phyloP scores from a whole-genome alignment of 2,329 filamentous ascomycete genomes.

The Aspergillus amoenus region DNA sequence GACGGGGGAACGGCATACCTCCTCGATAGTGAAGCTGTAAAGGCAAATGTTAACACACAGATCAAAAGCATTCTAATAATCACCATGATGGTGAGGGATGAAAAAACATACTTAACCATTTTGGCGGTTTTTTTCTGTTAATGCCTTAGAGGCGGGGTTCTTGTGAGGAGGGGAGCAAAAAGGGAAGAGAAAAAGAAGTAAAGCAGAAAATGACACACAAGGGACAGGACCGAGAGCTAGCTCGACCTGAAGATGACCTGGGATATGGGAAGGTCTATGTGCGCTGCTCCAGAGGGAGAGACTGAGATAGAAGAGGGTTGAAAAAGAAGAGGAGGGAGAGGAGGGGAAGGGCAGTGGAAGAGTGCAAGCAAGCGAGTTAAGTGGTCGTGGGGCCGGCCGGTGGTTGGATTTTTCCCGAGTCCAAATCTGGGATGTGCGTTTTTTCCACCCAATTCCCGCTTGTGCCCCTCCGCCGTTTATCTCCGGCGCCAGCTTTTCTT shows the following conservation, averaged over 20 bases:
- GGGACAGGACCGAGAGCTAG: conserved; percentile 44
- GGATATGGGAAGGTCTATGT: conserved; percentile 38
- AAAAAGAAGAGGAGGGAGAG: conserved; percentile 30
- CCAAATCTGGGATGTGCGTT: conserved; percentile 29
- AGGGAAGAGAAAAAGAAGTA: conserved; percentile 23
- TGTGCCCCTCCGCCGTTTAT: conserved; percentile 18
- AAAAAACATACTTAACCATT: conserved; percentile 94
- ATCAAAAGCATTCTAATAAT: conserved; percentile 3
- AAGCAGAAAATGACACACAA: conserved; percentile 30
- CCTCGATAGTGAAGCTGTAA: conserved; percentile 94
- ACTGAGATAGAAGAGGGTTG: conserved; percentile 29
- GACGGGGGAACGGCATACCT: conserved; percentile 51
- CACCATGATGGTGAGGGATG: conserved; percentile 9
- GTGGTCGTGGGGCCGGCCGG: conserved; percentile 27
- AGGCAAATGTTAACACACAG: conserved; percentile 32
- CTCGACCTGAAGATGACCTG: conserved; percentile 39
- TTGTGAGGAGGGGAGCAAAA: conserved; percentile 25
- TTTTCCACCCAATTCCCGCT: conserved; percentile 18
- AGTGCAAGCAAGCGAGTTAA: conserved; percentile 24
- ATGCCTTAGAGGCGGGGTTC: conserved; percentile 44
- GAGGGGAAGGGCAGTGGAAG: conserved; percentile 25
- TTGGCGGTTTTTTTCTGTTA: conserved; percentile 67
- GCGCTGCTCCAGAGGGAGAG: conserved; percentile 37
- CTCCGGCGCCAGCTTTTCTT: background rate
- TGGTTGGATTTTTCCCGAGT: conserved; percentile 31